Evolutionary conservation across 345 rosid genomes (phyloP), one percentile per base, ranked within the genome.

Genomic region (Aethionema arabicum): DNA sequence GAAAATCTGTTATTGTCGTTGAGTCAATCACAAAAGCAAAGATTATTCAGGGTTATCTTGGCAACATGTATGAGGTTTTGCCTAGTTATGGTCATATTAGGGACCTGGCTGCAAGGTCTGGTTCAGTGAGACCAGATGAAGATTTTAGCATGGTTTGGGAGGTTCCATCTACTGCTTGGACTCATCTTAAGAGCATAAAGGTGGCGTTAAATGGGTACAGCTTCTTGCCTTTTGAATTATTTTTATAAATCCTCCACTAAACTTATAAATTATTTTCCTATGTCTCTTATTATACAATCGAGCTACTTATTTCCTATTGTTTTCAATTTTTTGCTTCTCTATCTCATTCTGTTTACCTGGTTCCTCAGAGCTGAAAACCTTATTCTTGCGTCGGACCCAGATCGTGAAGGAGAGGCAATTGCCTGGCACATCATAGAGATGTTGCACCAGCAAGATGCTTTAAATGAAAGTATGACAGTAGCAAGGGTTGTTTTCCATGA

Each of bases 341-440:
- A 11, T 68, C 49, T 77, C 61, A 59, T 74, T 69, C 41, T 78
- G 66, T 58, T 65, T 77, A 69, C 59, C 65, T 62, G 81, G 69
- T 67, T 75, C 65, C 73, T 72, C 99, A 93, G 99, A 69, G 92
- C 97, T 77, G 85, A 90, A 76, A 87, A 80, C 79, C 83, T 93
- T 72, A 81, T 93, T 72, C 96, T 93, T 75, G 99, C 99, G 50
- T 87, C 99, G 67, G 99, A 90, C 80, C 99, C 99, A 61, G 99
- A 93, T 79, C 92, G 99, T 62, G 99, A 93, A 83, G 97, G 99
- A 67, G 99, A 93, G 83, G 99, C 99, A 74, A 93, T 90, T 77
- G 88, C 99, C 60, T 93, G 99, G 99, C 99, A 90, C 83, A 87
- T 93, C 75, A 59, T 83, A 63, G 99, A 93, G 92, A 93, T 93